Conservation (phyloP, 768 basidiomycete species). For the Mycena vulgaris region DNA sequence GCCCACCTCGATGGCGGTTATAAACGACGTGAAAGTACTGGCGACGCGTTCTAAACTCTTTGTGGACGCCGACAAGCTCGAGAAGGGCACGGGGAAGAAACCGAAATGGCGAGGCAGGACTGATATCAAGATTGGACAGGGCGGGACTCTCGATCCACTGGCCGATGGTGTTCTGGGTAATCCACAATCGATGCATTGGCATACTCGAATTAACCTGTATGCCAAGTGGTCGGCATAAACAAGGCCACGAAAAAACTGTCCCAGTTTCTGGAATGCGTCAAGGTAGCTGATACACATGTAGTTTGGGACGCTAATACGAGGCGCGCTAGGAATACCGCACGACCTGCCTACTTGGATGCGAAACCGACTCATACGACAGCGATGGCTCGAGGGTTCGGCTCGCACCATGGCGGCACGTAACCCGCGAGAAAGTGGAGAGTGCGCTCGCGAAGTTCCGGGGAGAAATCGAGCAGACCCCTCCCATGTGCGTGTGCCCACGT, state of each 20-base stretch:
- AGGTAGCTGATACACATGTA: constrained; percentile 64
- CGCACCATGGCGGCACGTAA: constrained; percentile 89
- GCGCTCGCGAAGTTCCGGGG: constrained; percentile 84
- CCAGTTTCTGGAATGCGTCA: constrained; percentile 90
- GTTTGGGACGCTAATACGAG: constrained; percentile 24
- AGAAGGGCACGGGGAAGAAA: constrained; percentile 63
- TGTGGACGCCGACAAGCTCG: constrained; percentile 71
- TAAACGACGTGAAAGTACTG: constrained; percentile 90
- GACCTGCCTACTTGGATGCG: constrained; percentile 92
- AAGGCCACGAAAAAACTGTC: constrained; percentile 91
- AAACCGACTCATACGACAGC: constrained; percentile 95
- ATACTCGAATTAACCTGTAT: constrained; percentile 15
- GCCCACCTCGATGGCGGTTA: constrained; percentile 90
- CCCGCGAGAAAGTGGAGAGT: constrained; percentile 79
- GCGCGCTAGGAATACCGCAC: constrained; percentile 86
- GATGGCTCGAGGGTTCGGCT: constrained; percentile 86
- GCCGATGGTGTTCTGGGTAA: constrained; percentile 95
- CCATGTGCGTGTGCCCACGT: constrained; percentile 73
- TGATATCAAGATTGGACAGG: constrained; percentile 88
- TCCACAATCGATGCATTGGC: constrained; percentile 33
- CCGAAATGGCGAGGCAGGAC: constrained; percentile 57
- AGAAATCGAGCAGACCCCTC: constrained; percentile 91
- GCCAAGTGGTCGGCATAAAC: constrained; percentile 87
- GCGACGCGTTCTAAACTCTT: constrained; percentile 85
- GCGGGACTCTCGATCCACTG: constrained; percentile 96